phyloP scores from a whole-genome alignment of 306 rosid genomes.

The Urtica urens region DNA sequence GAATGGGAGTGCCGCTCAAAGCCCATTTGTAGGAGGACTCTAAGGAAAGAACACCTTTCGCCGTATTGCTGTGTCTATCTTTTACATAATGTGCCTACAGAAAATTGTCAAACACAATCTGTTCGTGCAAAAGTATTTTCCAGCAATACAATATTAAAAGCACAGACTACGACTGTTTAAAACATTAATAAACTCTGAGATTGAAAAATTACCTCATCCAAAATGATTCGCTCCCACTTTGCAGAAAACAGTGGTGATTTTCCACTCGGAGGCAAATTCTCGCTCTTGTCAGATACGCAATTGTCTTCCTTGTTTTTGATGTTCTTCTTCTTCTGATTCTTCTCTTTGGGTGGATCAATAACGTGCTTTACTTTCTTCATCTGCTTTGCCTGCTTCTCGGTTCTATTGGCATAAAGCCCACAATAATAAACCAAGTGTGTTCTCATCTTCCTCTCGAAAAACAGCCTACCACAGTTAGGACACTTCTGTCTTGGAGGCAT shows the following conservation, averaged over 20 bases:
- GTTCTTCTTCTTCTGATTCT: no score
- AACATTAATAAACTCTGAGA: no score
- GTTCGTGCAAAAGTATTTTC: no score
- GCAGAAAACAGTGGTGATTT: constrained; percentile 56
- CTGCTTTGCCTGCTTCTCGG: constrained; percentile 79
- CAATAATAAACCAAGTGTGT: constrained; percentile 52
- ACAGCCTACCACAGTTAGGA: constrained; percentile 43
- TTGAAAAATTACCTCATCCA: constrained; percentile 92
- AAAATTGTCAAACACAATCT: not conserved
- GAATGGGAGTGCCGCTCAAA: constrained; percentile 89
- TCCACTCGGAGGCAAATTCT: constrained; percentile 4
- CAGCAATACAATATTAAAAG: no score
- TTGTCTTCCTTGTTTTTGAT: constrained; percentile 17
- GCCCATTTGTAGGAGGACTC: constrained; percentile 88
- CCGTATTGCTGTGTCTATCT: constrained; percentile 55
- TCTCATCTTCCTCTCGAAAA: constrained; percentile 15
- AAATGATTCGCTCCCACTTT: constrained; percentile 74
- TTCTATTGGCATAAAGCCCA: constrained; percentile 61
- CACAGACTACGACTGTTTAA: no score
- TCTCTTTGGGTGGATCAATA: constrained; percentile 14
- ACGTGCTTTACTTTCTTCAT: constrained; percentile 35
- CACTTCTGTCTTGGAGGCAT: constrained; percentile 81
- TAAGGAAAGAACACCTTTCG: constrained; percentile 74
- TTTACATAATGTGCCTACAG: constrained; percentile 74
- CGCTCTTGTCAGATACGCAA: not conserved